Conservation (phyloP, 352 stramenopile species). For the Globisporangium echinulatum region DNA sequence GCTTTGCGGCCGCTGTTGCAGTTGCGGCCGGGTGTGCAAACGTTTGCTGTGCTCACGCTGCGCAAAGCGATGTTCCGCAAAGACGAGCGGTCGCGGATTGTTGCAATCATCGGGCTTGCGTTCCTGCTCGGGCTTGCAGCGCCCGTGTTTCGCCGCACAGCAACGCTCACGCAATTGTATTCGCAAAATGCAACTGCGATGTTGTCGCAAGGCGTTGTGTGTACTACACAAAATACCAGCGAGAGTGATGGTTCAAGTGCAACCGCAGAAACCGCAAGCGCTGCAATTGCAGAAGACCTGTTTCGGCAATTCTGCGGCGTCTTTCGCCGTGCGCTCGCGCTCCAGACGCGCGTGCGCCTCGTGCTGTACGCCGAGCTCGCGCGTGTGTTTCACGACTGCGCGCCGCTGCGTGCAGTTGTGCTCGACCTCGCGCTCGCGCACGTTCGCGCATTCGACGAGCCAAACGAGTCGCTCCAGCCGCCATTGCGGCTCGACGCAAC, state of each 20-base stretch:
- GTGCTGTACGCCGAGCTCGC: conserved; percentile 42
- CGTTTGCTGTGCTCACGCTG: conserved; percentile 42
- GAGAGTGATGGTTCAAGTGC: conserved; percentile 18
- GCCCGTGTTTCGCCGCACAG: conserved; percentile 28
- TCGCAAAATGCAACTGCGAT: conserved; percentile 34
- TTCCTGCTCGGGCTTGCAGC: conserved; percentile 35
- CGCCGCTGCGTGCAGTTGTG: conserved; percentile 30
- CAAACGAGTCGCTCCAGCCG: conserved; percentile 35
- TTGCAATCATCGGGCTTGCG: conserved; percentile 40
- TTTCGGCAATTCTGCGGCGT: conserved; percentile 56
- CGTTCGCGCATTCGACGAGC: conserved; percentile 37
- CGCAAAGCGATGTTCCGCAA: conserved; percentile 62
- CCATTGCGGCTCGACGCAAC: conserved; percentile 43
- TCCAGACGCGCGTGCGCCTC: conserved; percentile 38
- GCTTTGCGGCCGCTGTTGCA: conserved; percentile 34
- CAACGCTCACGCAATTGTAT: conserved; percentile 41
- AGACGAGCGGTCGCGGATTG: conserved; percentile 38
- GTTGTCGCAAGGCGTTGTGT: conserved; percentile 24
- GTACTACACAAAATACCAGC: neutral
- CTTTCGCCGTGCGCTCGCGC: conserved; percentile 38
- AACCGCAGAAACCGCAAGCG: conserved; percentile 34
- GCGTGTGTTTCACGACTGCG: conserved; percentile 37
- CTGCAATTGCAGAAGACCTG: conserved; percentile 34
- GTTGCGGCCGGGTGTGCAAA: conserved; percentile 31
- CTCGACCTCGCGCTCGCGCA: conserved; percentile 41